These are phyloP conservation scores for Phytopythium cucurbitacearum DNA, from an alignment of 352 stramenopile species.

Conservation along the genomic window DNA sequence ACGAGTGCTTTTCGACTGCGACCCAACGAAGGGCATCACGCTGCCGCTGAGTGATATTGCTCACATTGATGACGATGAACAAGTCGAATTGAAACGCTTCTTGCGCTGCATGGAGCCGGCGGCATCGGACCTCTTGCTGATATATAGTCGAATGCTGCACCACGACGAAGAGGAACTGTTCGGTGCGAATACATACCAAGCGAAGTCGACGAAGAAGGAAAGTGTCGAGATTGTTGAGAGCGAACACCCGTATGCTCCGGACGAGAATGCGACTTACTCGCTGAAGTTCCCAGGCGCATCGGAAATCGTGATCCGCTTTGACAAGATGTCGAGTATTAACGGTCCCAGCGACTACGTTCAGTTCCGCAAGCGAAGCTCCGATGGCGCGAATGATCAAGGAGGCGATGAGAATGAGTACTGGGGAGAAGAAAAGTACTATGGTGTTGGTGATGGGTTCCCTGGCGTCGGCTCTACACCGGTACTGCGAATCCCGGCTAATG, in stretches of 20 bases:
- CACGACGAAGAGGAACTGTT: slow-evolving; percentile 7
- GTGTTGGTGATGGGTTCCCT: slow-evolving; percentile 49
- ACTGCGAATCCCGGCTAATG: slow-evolving; percentile 56
- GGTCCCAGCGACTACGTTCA: slow-evolving; percentile 76
- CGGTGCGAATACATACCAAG: slow-evolving; percentile 21
- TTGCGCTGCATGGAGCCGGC: slow-evolving; percentile 26
- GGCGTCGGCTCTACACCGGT: slow-evolving; percentile 47
- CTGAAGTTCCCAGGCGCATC: slow-evolving; percentile 59
- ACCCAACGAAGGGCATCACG: slow-evolving; percentile 42
- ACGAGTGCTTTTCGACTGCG: slow-evolving; percentile 66
- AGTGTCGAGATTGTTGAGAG: slow-evolving; percentile 76
- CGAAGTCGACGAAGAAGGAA: slow-evolving; percentile 55
- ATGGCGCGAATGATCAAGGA: slow-evolving; percentile 10
- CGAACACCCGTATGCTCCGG: slow-evolving; percentile 63
- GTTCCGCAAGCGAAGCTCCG: slow-evolving; percentile 48
- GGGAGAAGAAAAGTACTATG: slow-evolving; percentile 44
- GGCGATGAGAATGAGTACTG: slow-evolving; percentile 2
- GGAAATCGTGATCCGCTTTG: slow-evolving; percentile 81
- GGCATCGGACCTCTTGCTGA: slow-evolving; percentile 16
- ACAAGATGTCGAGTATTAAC: slow-evolving; percentile 64
- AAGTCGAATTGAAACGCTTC: slow-evolving; percentile 40
- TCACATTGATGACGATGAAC: slow-evolving; percentile 35
- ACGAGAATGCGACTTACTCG: slow-evolving; percentile 57
- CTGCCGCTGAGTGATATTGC: slow-evolving; percentile 49
- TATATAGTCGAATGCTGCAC: slow-evolving; percentile 24